Percentiles rank a stretch among this genome's conserved stretches.
phyloP scores from a whole-genome alignment of 2,329 filamentous ascomycete genomes.

The Parastagonospora avenae region DNA sequence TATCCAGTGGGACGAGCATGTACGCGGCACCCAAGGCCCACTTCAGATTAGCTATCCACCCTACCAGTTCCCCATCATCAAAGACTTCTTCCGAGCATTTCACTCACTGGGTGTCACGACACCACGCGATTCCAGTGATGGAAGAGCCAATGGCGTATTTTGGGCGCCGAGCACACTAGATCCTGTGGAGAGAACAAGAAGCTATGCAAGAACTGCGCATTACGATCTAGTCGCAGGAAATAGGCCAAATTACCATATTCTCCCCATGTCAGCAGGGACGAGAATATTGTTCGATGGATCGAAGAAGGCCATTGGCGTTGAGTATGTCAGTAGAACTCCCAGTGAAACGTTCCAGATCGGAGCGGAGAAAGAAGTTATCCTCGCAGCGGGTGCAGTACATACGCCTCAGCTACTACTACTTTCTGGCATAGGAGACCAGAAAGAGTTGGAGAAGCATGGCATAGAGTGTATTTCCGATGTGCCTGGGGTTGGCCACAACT shows the following conservation, averaged over 20 bases:
- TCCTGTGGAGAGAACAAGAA: constrained; percentile 34
- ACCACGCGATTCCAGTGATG: constrained; percentile 20
- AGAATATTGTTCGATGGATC: constrained; percentile 22
- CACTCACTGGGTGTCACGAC: constrained; percentile 17
- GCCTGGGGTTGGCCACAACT: constrained; percentile 34
- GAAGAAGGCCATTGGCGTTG: constrained; percentile 22
- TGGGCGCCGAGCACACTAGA: constrained; percentile 34
- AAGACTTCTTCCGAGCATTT: constrained; percentile 26
- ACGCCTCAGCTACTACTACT: constrained; percentile 68
- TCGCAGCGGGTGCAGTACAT: constrained; percentile 63
- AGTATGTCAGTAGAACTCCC: constrained; percentile 10
- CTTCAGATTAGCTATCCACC: constrained; percentile 29
- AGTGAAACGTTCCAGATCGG: constrained; percentile 8
- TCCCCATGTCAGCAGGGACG: constrained; percentile 22
- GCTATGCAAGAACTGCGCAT: constrained; percentile 35
- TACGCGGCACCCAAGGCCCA: constrained; percentile 27
- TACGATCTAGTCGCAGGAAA: constrained; percentile 31
- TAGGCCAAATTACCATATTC: constrained; percentile 38
- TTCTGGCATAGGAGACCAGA: constrained; percentile 60
- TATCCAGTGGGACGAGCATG: constrained; percentile 25
- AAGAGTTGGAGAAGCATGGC: constrained; percentile 11
- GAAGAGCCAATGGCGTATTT: constrained; percentile 38
- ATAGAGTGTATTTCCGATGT: constrained; percentile 23
- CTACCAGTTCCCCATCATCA: constrained; percentile 30
- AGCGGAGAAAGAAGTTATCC: constrained; percentile 57